These are phyloP conservation scores for Hemisphaericaspora lyxosophila DNA, from an alignment of 1,139 yeast species.

Conservation along the genomic window DNA sequence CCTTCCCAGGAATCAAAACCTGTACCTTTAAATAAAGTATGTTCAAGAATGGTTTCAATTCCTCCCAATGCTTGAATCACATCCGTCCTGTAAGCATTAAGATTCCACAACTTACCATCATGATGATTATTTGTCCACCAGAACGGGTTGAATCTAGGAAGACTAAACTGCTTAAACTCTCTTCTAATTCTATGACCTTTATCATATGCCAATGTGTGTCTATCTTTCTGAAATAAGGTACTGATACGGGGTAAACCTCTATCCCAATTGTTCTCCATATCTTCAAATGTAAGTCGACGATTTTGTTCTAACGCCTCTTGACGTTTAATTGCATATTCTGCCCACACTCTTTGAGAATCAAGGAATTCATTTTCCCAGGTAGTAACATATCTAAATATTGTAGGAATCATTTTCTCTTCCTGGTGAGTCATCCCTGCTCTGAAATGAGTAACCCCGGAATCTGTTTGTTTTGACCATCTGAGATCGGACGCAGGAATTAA, in stretches of 20 bases:
- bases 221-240: conserved; percentile 90
- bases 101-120: conserved; percentile 95
- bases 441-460: conserved; percentile 92
- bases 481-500: conserved; percentile 91
- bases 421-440: conserved; percentile 89
- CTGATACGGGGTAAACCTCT: conserved; percentile 95
- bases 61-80: conserved; percentile 98
- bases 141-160: conserved; percentile 78
- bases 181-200: conserved; percentile 88
- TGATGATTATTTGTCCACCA: conserved; percentile 97
- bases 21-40: conserved; percentile 91
- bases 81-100: conserved; percentile 90
- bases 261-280: conserved; percentile 92
- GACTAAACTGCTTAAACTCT: conserved; percentile 71
- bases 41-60: conserved; percentile 92
- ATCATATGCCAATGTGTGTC: conserved; percentile 92
- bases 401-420: conserved; percentile 83
- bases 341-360: conserved; percentile 97
- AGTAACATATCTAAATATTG: conserved; percentile 86
- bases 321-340: conserved; percentile 89
- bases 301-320: conserved; percentile 86
- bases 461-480: conserved; percentile 90
- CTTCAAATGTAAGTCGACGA: conserved; percentile 86
- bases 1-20: conserved; percentile 99
- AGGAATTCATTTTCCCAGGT: conserved; percentile 96